Percentiles rank a stretch among this genome's conserved stretches.
Evolutionary conservation across 2,329 filamentous ascomycete species (phyloP).

Genomic region (Ophiosphaerella herpotricha): DNA sequence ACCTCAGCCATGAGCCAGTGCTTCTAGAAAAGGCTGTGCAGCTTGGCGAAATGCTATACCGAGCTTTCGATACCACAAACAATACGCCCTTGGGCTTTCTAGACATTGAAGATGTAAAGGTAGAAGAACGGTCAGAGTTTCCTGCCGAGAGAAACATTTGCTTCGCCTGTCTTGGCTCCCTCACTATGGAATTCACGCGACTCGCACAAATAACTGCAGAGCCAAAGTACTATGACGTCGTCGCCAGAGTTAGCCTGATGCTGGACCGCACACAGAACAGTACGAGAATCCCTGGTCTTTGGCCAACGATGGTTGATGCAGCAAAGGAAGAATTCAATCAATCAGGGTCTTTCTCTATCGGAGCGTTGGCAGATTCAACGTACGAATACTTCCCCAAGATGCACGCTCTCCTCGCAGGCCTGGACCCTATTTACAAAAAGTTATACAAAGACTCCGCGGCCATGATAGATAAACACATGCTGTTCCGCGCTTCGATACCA

Average conservation of each 20-base stretch:
- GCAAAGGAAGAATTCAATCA: slow-evolving; percentile 32
- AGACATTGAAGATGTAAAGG: slow-evolving; percentile 44
- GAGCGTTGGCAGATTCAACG: slow-evolving; percentile 45
- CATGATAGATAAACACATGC: slow-evolving; percentile 52
- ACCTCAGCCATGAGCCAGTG: slow-evolving; percentile 40
- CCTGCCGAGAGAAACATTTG: slow-evolving; percentile 48
- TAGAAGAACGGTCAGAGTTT: slow-evolving; percentile 28
- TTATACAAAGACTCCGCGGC: slow-evolving; percentile 59
- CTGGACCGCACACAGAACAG: slow-evolving; percentile 37
- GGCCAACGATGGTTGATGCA: slow-evolving; percentile 47
- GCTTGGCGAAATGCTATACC: slow-evolving; percentile 50
- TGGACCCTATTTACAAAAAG: slow-evolving; percentile 53
- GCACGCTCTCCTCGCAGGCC: slow-evolving; percentile 45
- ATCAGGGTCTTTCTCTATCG: slow-evolving; percentile 39
- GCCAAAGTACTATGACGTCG: slow-evolving; percentile 45
- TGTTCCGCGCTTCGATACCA: slow-evolving; percentile 53
- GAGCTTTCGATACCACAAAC: slow-evolving; percentile 53
- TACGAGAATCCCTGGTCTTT: slow-evolving; percentile 43
- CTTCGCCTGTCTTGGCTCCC: slow-evolving; percentile 53
- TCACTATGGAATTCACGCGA: slow-evolving; percentile 49
- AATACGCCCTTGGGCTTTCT: slow-evolving; percentile 52
- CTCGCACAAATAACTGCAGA: slow-evolving; percentile 44
- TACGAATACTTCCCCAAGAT: slow-evolving; percentile 48
- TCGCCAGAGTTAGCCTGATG: slow-evolving; percentile 38
- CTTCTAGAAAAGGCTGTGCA: slow-evolving; percentile 45